Conservation (phyloP, 1,284 basidiomycete species). For the Gymnopus androsaceus region DNA sequence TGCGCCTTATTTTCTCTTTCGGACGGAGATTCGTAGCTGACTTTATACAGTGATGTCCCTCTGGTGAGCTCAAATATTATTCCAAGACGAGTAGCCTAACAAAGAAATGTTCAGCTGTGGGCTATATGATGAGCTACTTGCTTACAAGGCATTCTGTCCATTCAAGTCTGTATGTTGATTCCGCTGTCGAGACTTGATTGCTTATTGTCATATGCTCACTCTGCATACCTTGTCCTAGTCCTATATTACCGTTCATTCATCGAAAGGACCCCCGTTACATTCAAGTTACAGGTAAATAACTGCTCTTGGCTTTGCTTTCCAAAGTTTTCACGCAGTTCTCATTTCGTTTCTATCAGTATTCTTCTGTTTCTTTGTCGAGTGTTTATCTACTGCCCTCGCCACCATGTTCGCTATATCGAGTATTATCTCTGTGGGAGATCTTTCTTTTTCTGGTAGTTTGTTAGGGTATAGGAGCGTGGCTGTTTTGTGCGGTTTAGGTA, state of each 20-base stretch:
- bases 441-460: background rate
- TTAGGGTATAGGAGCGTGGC: constrained; percentile 7
- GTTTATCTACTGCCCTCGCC: no score
- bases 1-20: background rate
- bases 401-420: constrained; percentile 4
- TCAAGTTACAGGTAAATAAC: constrained; percentile 9
- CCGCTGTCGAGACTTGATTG: no score
- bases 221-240: constrained; percentile 2
- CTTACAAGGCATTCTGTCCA: constrained; percentile 14
- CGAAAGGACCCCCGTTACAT: constrained; percentile 8
- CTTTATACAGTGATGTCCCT: constrained; percentile 13
- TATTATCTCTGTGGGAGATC: background rate
- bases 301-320: background rate
- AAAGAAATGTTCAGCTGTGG: no score
- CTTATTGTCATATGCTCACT: background rate
- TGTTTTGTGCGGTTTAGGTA: constrained; percentile 14
- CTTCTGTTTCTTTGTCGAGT: constrained; percentile 8
- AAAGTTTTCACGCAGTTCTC: background rate
- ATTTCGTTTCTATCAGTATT: background rate
- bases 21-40: background rate
- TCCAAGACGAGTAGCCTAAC: background rate
- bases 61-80: constrained; percentile 12
- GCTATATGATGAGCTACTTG: constrained; percentile 14
- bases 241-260: constrained; percentile 15
- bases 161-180: constrained; percentile 20